Evolutionary conservation across 768 basidiomycete genomes (phyloP).

Genomic region (Naganishia vishniacii): DNA sequence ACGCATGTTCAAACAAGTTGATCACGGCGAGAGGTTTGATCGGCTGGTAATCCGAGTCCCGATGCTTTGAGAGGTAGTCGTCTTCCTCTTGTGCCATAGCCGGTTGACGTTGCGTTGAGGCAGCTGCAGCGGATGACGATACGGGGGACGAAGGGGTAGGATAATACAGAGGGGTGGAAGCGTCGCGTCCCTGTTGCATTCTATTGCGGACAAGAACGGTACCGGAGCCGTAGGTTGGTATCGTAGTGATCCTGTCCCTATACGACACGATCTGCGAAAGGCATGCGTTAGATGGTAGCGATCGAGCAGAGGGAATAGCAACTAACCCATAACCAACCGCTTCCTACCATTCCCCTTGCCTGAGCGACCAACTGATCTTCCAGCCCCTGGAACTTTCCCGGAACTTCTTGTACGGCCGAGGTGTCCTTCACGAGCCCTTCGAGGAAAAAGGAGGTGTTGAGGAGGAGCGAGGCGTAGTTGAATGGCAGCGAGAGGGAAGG

Average conservation of each 20-base stretch:
- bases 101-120: background rate
- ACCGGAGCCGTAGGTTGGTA: slow-evolving; percentile 82
- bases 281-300: background rate
- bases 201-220: slow-evolving; percentile 65
- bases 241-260: slow-evolving; percentile 57
- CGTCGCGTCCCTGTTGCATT: slow-evolving; percentile 42
- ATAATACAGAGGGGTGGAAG: slow-evolving; percentile 53
- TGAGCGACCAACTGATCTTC: slow-evolving; percentile 40
- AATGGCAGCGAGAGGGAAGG: slow-evolving; percentile 65
- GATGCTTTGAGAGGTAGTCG: background rate
- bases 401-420: slow-evolving; percentile 29
- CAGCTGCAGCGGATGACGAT: slow-evolving; percentile 43
- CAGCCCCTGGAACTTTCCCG: slow-evolving; percentile 30
- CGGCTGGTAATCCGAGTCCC: background rate
- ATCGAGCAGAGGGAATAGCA: background rate
- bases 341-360: slow-evolving; percentile 45
- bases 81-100: background rate
- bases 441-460: slow-evolving; percentile 95
- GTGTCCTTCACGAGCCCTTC: slow-evolving; percentile 64
- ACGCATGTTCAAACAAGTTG: slow-evolving; percentile 45
- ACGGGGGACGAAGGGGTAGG: slow-evolving; percentile 71
- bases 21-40: slow-evolving; percentile 41
- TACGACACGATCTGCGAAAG: slow-evolving; percentile 59
- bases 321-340: slow-evolving; percentile 48
- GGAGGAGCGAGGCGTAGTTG: slow-evolving; percentile 82